These are phyloP conservation scores for Nannizziopsis arthrosporioides DNA, from an alignment of 2,329 filamentous ascomycete species.

Conservation along the genomic window DNA sequence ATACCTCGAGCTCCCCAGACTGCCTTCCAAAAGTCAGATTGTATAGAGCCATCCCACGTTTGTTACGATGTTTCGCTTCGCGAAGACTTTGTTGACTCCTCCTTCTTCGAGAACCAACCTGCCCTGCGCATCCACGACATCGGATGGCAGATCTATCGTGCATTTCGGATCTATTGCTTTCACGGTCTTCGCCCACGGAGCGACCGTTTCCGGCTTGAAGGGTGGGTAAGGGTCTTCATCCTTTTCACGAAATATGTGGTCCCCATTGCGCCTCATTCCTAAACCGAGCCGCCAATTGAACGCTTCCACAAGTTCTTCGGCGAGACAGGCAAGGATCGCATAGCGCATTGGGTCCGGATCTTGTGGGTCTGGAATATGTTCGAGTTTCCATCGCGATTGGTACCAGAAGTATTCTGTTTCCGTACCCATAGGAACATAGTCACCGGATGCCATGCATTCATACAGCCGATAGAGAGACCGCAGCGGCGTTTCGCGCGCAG, in stretches of 20 bases:
- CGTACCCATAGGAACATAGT: conserved; percentile 16
- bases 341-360: conserved; percentile 22
- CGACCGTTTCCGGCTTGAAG: conserved; percentile 14
- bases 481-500: conserved; percentile 19
- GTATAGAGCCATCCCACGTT: conserved; percentile 18
- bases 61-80: conserved; percentile 16
- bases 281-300: conserved; percentile 22
- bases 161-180: conserved; percentile 10
- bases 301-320: conserved; percentile 19
- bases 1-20: neutral
- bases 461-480: conserved; percentile 22
- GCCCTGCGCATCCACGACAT: conserved; percentile 8
- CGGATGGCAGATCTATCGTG: conserved; percentile 7
- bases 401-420: conserved; percentile 23
- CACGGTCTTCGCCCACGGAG: conserved; percentile 17
- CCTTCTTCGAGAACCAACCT: conserved; percentile 15
- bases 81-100: conserved; percentile 14
- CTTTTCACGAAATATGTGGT: conserved; percentile 15
- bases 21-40: conserved; percentile 13
- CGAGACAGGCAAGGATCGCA: conserved; percentile 21
- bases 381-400: conserved; percentile 18
- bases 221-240: conserved; percentile 15
- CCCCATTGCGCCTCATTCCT: conserved; percentile 17
- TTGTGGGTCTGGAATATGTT: conserved; percentile 19
- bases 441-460: conserved; percentile 18